A percentile compares a stretch with the other conserved stretches of the same genome.
phyloP scores from a whole-genome alignment of 257 asterid genomes.

The Coffea canephora region DNA sequence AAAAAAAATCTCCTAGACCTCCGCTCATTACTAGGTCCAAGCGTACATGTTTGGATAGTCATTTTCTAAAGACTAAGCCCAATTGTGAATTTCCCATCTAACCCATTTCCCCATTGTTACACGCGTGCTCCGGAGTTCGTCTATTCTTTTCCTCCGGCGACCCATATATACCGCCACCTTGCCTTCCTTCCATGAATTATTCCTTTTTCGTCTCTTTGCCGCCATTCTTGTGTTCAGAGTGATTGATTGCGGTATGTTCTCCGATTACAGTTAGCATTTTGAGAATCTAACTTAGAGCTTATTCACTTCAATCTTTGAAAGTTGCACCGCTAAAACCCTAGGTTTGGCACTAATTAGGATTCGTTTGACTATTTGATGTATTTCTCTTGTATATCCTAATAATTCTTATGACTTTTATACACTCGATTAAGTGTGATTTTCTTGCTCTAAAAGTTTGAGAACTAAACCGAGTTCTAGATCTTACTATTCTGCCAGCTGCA shows the following conservation, averaged over 20 bases:
- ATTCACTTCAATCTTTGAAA: neutral
- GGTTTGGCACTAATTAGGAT: constrained; percentile 6
- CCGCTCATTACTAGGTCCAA: too few relatives aligned
- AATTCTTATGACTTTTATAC: neutral
- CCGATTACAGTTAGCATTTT: constrained; percentile 14
- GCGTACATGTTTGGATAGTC: too few relatives aligned
- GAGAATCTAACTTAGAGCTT: neutral
- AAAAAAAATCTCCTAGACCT: too few relatives aligned
- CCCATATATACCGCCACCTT: neutral
- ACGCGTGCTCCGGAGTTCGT: constrained; percentile 17
- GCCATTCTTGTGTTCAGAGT: constrained; percentile 42
- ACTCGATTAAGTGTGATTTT: neutral
- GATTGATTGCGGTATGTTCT: constrained; percentile 84
- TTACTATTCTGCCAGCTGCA: neutral
- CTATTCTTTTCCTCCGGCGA: constrained; percentile 13
- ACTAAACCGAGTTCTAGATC: neutral
- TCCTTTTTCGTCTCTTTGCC: constrained; percentile 16
- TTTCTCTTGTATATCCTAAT: neutral
- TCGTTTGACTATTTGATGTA: neutral
- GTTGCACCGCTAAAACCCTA: constrained; percentile 23
- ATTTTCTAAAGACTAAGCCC: too few relatives aligned
- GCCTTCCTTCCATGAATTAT: constrained; percentile 10
- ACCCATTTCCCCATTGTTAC: constrained; percentile 18
- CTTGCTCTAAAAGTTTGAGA: neutral
- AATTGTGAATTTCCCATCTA: too few relatives aligned